Conservation (phyloP, 1,284 basidiomycete genomes). For the Ustilago trichophora region DNA sequence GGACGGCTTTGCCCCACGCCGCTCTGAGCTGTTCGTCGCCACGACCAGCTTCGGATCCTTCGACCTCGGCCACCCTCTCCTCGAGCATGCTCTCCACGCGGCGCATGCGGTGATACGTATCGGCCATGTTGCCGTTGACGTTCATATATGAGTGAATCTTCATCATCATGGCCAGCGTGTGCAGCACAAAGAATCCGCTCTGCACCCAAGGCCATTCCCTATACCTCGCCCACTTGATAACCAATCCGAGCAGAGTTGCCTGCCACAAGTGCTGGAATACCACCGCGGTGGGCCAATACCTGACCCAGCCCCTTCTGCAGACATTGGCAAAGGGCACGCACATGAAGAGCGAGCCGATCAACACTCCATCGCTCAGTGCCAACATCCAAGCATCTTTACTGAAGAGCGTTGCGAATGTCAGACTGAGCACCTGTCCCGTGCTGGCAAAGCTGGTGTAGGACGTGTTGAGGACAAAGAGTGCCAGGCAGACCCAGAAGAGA, state of each 20-base stretch:
- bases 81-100: slow-evolving; percentile 52
- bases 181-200: slow-evolving; percentile 92
- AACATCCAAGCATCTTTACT: slow-evolving; percentile 84
- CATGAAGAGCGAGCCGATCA: slow-evolving; percentile 79
- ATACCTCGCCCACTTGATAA: slow-evolving; percentile 60
- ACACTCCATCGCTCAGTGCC: slow-evolving; percentile 81
- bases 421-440: slow-evolving; percentile 78
- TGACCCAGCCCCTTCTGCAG: slow-evolving; percentile 68
- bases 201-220: slow-evolving; percentile 96
- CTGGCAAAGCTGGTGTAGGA: slow-evolving; percentile 52
- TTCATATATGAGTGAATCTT: slow-evolving; percentile 94
- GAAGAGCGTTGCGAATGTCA: slow-evolving; percentile 86
- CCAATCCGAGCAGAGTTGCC: slow-evolving; percentile 40
- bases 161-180: slow-evolving; percentile 89
- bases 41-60: slow-evolving; percentile 26
- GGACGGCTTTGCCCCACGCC: slow-evolving; percentile 40
- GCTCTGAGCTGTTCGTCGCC: slow-evolving; percentile 31
- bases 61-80: slow-evolving; percentile 53
- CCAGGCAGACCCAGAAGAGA: slow-evolving; percentile 65
- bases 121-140: slow-evolving; percentile 84
- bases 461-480: slow-evolving; percentile 59
- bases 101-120: slow-evolving; percentile 46
- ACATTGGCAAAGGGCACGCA: slow-evolving; percentile 77
- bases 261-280: slow-evolving; percentile 57
- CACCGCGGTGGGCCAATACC: slow-evolving; percentile 66